Evolutionary conservation across 1,284 basidiomycete species (phyloP).

Genomic region (Lentinula novae-zelandiae): DNA sequence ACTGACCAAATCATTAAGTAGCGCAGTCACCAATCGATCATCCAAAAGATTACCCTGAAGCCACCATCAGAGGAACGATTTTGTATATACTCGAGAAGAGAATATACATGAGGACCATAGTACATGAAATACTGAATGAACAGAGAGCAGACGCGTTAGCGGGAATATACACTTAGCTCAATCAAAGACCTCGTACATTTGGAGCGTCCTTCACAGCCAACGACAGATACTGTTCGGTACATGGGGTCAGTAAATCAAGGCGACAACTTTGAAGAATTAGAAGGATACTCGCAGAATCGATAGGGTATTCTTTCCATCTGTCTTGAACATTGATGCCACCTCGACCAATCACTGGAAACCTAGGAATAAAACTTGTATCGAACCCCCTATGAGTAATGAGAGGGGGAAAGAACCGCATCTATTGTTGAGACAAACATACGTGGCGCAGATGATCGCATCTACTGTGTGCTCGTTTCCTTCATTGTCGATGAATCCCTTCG

Average conservation of each 20-base stretch:
- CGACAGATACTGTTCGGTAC: slow-evolving; percentile 19
- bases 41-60: background rate
- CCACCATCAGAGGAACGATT: background rate
- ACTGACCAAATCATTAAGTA: background rate
- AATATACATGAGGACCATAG: slow-evolving; percentile 18
- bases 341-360: slow-evolving; percentile 12
- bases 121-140: slow-evolving; percentile 17
- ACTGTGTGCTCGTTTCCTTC: slow-evolving; percentile 21
- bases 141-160: background rate
- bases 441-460: slow-evolving; percentile 22
- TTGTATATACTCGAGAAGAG: too few species aligned
- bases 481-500: slow-evolving; percentile 21
- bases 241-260: background rate
- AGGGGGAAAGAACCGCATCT: background rate
- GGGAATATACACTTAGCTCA: background rate
- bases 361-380: slow-evolving; percentile 21
- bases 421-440: slow-evolving; percentile 13
- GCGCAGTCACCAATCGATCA: background rate
- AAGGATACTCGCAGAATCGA: slow-evolving; percentile 17
- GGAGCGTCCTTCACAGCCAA: slow-evolving; percentile 21
- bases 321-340: slow-evolving; percentile 22
- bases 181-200: slow-evolving; percentile 14
- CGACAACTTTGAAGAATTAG: background rate
- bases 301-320: slow-evolving; percentile 20
- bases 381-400: slow-evolving; percentile 16